Evolutionary conservation across 2,329 filamentous ascomycete species (phyloP).

Genomic region (Mycogone perniciosa): DNA sequence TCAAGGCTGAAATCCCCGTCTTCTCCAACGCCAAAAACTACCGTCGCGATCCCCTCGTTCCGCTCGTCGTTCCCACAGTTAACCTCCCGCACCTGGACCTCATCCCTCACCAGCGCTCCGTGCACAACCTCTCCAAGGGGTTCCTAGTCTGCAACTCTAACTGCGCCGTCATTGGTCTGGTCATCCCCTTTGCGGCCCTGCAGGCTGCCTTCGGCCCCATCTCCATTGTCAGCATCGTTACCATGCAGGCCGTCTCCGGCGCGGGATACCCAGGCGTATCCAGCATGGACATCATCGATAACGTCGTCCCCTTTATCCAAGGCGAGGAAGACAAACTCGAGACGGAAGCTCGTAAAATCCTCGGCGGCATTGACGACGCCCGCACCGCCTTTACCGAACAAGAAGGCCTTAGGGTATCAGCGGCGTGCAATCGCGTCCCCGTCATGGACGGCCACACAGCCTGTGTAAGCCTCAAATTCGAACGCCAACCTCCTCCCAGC

Average conservation of each 20-base stretch:
- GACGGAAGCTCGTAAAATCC: constrained; percentile 90
- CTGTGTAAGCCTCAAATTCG: constrained; percentile 84
- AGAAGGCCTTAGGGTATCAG: constrained; percentile 66
- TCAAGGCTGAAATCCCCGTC: constrained; percentile 79
- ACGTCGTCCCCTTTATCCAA: constrained; percentile 87
- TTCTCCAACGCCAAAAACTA: constrained; percentile 99
- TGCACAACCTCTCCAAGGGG: constrained; percentile 68
- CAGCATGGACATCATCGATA: constrained; percentile 94
- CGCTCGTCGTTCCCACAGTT: constrained; percentile 90
- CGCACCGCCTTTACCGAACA: constrained; percentile 73
- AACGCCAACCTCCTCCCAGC: constrained; percentile 64
- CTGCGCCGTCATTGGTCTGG: constrained; percentile 93
- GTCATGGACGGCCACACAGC: constrained; percentile 93
- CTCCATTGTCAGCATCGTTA: constrained; percentile 71
- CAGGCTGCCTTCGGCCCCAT: constrained; percentile 82
- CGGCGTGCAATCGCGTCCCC: constrained; percentile 88
- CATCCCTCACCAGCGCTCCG: constrained; percentile 78
- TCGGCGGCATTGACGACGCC: constrained; percentile 66
- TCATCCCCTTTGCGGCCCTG: constrained; percentile 88
- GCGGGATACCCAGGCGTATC: constrained; percentile 86
- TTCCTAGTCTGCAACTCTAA: constrained; percentile 98
- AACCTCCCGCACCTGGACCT: constrained; percentile 83
- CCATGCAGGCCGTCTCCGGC: constrained; percentile 89
- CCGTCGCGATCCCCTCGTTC: constrained; percentile 81
- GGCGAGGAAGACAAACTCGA: constrained; percentile 97